phyloP scores from a whole-genome alignment of 768 basidiomycete genomes.

The Lentinula lateritia region DNA sequence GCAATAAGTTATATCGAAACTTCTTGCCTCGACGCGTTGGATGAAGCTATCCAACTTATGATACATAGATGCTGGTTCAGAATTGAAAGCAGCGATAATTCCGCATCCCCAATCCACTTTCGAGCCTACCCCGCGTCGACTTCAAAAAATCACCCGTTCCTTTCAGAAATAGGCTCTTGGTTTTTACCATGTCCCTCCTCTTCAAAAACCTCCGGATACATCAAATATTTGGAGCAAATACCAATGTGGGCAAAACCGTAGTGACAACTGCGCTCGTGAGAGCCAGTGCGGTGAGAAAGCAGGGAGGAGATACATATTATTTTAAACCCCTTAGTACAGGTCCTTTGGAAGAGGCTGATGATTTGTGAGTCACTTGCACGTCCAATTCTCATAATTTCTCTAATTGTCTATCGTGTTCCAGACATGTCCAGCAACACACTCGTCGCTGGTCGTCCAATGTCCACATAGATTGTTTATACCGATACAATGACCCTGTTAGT shows the following conservation, averaged over 20 bases:
- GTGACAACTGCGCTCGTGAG: slow-evolving; percentile 80
- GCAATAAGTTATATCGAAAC: too few species aligned
- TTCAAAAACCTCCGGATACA: slow-evolving; percentile 83
- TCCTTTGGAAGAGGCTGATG: slow-evolving; percentile 73
- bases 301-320: slow-evolving; percentile 43
- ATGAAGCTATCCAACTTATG: too few species aligned
- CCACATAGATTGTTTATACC: slow-evolving; percentile 68
- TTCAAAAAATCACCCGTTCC: too few species aligned
- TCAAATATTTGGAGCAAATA: slow-evolving; percentile 30
- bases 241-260: slow-evolving; percentile 70
- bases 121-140: too few species aligned
- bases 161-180: slow-evolving; percentile 6
- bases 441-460: slow-evolving; percentile 36
- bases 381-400: neutral
- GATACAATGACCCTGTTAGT: slow-evolving; percentile 85
- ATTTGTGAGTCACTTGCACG: slow-evolving; percentile 45
- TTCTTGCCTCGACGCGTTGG: too few species aligned
- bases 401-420: slow-evolving; percentile 22
- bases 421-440: slow-evolving; percentile 60
- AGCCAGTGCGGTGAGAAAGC: slow-evolving; percentile 51
- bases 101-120: too few species aligned
- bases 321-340: slow-evolving; percentile 94
- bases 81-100: too few species aligned
- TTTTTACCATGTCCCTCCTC: slow-evolving; percentile 62
- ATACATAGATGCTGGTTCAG: too few species aligned